Conservation (phyloP, 1,284 basidiomycete species). For the Leucoagaricus sp. region DNA sequence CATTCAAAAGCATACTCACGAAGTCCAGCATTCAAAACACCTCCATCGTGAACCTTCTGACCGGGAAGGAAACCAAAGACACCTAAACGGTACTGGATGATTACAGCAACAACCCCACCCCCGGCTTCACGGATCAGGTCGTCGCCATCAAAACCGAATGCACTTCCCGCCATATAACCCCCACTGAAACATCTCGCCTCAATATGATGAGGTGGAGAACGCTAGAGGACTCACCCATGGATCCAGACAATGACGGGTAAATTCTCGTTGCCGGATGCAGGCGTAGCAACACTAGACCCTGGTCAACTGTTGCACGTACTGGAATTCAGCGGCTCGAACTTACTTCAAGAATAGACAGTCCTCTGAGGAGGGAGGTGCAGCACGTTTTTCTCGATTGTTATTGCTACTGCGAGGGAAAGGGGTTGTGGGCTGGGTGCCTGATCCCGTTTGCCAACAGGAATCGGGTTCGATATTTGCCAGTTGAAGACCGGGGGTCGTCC, state of each 20-base stretch:
- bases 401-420: not conserved
- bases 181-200: constrained; percentile 22
- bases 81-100: constrained; percentile 30
- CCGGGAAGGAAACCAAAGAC: constrained; percentile 44
- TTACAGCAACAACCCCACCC: constrained; percentile 34
- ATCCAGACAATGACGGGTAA: constrained; percentile 44
- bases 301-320: not conserved
- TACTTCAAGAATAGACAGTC: constrained; percentile 47
- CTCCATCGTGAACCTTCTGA: constrained; percentile 31
- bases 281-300: constrained; percentile 34
- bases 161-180: constrained; percentile 28
- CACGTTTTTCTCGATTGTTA: not conserved
- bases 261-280: constrained; percentile 19
- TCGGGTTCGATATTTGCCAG: constrained; percentile 5
- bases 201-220: not conserved
- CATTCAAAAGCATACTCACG: constrained; percentile 23
- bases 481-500: constrained; percentile 22
- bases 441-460: not conserved
- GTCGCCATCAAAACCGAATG: constrained; percentile 23
- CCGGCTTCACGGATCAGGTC: constrained; percentile 28
- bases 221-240: constrained; percentile 32
- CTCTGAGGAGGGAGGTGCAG: constrained; percentile 25
- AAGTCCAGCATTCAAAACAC: constrained; percentile 38
- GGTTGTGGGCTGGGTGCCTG: not conserved
- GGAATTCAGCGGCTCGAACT: constrained; percentile 1